Conservation (phyloP, 768 basidiomycete genomes). For the Russula compacta region DNA sequence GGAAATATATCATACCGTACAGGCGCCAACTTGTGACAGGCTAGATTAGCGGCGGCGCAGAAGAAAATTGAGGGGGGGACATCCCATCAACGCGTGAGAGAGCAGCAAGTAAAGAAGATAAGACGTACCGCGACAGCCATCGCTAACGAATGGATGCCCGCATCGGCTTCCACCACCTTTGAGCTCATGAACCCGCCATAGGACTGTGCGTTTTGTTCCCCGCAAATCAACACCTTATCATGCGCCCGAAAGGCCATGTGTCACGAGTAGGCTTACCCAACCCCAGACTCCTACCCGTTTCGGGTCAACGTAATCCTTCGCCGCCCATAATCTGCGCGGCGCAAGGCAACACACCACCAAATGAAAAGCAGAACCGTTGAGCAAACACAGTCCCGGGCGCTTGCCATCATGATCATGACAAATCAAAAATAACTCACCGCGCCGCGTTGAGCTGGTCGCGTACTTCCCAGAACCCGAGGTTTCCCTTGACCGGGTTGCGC, state of each 20-base stretch:
- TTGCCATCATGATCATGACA: background rate
- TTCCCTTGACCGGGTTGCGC: conserved; percentile 80
- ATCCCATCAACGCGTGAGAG: background rate
- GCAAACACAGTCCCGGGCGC: background rate
- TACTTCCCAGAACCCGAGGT: conserved; percentile 85
- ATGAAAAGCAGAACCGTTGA: background rate
- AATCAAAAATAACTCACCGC: conserved; percentile 38
- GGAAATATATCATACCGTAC: conserved; percentile 44
- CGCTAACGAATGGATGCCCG: conserved; percentile 80
- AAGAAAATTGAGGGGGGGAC: background rate
- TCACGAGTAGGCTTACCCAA: conserved; percentile 55
- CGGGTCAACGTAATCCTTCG: conserved; percentile 81
- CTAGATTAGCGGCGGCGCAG: conserved; percentile 27
- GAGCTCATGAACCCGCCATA: conserved; percentile 96
- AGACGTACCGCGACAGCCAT: conserved; percentile 80
- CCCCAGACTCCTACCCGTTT: conserved; percentile 94
- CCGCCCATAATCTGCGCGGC: conserved; percentile 44
- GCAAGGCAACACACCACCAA: background rate
- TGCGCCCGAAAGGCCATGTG: background rate
- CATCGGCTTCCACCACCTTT: conserved; percentile 86
- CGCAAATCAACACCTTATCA: background rate
- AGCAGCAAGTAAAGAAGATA: background rate
- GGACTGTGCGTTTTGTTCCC: conserved; percentile 40
- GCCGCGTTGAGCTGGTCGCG: conserved; percentile 86
- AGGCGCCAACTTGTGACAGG: conserved; percentile 84